Evolutionary conservation across 176 grass and related monocot genomes (phyloP).

Genomic region (Oryza glumipatula): DNA sequence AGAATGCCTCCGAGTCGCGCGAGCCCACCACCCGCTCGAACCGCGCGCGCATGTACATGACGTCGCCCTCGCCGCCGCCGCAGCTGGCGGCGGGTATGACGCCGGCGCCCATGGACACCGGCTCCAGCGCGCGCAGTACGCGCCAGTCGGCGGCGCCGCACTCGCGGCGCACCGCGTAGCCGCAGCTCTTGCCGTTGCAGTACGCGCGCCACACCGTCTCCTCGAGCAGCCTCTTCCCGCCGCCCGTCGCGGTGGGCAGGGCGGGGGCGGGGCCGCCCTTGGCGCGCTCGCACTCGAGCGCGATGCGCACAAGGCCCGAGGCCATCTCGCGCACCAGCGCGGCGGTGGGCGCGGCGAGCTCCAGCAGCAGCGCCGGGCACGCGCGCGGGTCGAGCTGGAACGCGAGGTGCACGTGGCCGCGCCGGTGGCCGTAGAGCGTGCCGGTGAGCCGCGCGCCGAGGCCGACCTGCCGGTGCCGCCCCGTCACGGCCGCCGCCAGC

Average conservation of each 20-base stretch:
- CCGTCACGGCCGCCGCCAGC: constrained; percentile 55
- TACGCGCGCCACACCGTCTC: constrained; percentile 88
- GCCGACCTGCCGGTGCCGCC: constrained; percentile 56
- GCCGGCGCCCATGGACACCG: constrained; percentile 86
- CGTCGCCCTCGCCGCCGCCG: constrained; percentile 67
- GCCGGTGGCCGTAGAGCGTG: constrained; percentile 76
- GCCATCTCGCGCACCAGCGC: constrained; percentile 83
- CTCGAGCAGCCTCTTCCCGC: constrained; percentile 56
- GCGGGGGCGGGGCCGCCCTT: not conserved
- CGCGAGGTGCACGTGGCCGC: constrained; percentile 76
- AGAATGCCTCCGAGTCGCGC: constrained; percentile 89
- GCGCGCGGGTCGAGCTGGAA: constrained; percentile 77
- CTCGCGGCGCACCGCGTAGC: constrained; percentile 83
- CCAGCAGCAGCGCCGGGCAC: constrained; percentile 71
- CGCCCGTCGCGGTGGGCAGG: not conserved
- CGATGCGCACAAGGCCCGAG: constrained; percentile 86
- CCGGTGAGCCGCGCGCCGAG: constrained; percentile 72
- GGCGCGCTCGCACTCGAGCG: constrained; percentile 75
- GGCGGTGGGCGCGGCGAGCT: constrained; percentile 75
- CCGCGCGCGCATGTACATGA: constrained; percentile 95
- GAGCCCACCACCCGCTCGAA: constrained; percentile 94
- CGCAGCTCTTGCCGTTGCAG: constrained; percentile 85
- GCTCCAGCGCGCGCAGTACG: constrained; percentile 77
- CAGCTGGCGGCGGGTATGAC: constrained; percentile 69
- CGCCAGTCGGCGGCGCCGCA: constrained; percentile 65